Evolutionary conservation across 768 basidiomycete genomes (phyloP), one percentile per base, ranked within the genome.

Genomic region (Rhodosporidiobolus sp.): DNA sequence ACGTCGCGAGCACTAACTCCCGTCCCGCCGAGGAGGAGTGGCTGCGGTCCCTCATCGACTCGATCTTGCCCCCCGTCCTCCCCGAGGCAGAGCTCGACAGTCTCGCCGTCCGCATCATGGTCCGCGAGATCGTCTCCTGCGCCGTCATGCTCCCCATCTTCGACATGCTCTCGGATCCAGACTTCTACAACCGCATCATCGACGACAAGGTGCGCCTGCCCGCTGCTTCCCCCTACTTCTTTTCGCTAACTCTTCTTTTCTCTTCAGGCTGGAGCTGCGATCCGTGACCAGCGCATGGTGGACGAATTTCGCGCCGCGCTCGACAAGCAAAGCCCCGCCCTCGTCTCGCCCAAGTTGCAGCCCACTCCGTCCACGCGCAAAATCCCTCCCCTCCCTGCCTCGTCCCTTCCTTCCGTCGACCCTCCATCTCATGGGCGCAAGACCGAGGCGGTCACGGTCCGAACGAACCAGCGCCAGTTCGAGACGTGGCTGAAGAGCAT

Each of bases 121-220:
- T 88, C 6, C 83, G 92, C 57, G 96, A 99, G 82, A 86, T 97
- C 75, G 83, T 89, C 1, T 86, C 90, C 8, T 94, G 92, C 79
- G 84, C 89, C 4, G 87, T 95, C 6, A 78, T 97, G 52, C 88
- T 90, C 78, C 94, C 95, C 20, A 81, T 95, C 65, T 88, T 95
- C 84, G 92, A 97, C 60, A 91, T 95, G 89, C 79, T 97, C 48
- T 85, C 90, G 38, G 96, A 99, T 80, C 92, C 94, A 9, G 96
- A 99, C 81, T 96, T 96, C 75, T 97, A 94, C 94, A 99, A 99
- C 82, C 85, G 87, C 69, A 86, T 87, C 49, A 90, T 97, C 61
- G 94, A 97, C 80, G 89, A 94, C 82, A 87, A 91, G 83, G 94
- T 93, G 80, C 82, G 91, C 26, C 24, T 6, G 35, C 16, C 67